A percentile compares a stretch with the other conserved stretches of the same genome.
These are phyloP conservation scores for Solanum piurae DNA, from an alignment of 257 asterid genomes.

Conservation along the genomic window DNA sequence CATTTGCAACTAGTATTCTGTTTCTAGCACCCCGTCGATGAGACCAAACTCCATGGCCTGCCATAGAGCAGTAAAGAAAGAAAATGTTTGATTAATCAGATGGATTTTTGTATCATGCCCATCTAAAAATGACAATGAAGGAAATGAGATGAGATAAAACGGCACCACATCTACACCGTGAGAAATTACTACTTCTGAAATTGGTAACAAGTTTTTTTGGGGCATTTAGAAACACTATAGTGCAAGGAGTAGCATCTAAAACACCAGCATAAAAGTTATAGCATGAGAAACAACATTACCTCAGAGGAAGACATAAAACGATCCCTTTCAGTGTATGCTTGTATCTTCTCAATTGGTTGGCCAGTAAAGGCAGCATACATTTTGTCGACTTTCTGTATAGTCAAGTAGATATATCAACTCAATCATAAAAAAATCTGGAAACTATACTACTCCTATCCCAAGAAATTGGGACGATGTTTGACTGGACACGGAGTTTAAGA, in stretches of 20 bases:
- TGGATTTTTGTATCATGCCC: background rate
- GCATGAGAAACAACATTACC: constrained; percentile 39
- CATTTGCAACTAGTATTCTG: constrained; percentile 41
- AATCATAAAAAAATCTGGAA: background rate
- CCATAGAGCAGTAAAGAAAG: background rate
- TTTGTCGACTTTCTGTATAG: constrained; percentile 74
- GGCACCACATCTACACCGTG: background rate
- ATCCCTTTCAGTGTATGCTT: constrained; percentile 77
- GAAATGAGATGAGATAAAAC: background rate
- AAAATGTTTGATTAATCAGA: background rate
- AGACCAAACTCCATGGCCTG: constrained; percentile 98
- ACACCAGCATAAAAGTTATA: background rate
- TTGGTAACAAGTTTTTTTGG: background rate
- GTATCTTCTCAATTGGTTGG: constrained; percentile 78
- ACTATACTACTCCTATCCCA: background rate
- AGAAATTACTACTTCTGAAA: background rate
- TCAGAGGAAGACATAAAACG: constrained; percentile 76
- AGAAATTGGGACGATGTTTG: background rate
- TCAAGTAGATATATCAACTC: background rate
- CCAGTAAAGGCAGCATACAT: constrained; percentile 91
- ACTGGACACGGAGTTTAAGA: background rate
- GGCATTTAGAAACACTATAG: background rate
- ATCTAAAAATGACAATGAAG: background rate
- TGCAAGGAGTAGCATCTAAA: background rate
- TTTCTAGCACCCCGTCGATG: constrained; percentile 78